phyloP scores from a whole-genome alignment of 305 asterid species.

The Ajuga reptans region DNA sequence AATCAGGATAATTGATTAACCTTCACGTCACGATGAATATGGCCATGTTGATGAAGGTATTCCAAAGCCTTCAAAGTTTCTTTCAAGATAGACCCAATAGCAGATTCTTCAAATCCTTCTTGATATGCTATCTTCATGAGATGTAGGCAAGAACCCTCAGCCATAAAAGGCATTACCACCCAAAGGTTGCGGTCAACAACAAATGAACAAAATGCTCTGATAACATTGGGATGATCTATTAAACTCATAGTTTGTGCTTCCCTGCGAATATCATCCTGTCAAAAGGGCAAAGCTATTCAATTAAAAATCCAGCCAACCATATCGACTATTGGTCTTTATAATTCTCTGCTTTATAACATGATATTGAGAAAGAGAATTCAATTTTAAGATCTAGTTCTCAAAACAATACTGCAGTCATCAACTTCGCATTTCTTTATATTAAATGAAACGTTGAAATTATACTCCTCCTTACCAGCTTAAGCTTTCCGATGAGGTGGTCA shows the following conservation, averaged over 20 bases:
- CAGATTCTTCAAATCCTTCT: constrained; percentile 92
- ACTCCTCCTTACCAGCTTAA: not conserved
- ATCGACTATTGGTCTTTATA: not conserved
- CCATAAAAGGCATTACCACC: constrained; percentile 98
- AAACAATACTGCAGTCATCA: not conserved
- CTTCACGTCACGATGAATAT: constrained; percentile 97
- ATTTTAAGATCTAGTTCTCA: constrained; percentile 9
- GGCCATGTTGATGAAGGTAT: constrained; percentile 89
- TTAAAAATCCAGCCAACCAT: not conserved
- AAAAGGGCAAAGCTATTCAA: constrained; percentile 11
- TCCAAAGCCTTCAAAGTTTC: constrained; percentile 94
- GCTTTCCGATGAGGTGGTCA: not conserved
- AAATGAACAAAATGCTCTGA: constrained; percentile 84
- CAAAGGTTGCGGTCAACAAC: constrained; percentile 89
- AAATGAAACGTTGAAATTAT: not conserved
- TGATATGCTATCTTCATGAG: constrained; percentile 93
- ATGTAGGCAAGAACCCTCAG: constrained; percentile 96
- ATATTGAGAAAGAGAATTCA: not conserved
- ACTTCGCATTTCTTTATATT: not conserved
- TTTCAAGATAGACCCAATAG: constrained; percentile 76
- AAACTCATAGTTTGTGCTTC: constrained; percentile 98
- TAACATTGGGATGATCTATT: constrained; percentile 89
- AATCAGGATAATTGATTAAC: constrained; percentile 33
- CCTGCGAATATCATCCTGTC: constrained; percentile 94
- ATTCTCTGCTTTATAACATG: not conserved